phyloP scores from a whole-genome alignment of 108 stramenopile genomes.

The Schizochytrium sp. region DNA sequence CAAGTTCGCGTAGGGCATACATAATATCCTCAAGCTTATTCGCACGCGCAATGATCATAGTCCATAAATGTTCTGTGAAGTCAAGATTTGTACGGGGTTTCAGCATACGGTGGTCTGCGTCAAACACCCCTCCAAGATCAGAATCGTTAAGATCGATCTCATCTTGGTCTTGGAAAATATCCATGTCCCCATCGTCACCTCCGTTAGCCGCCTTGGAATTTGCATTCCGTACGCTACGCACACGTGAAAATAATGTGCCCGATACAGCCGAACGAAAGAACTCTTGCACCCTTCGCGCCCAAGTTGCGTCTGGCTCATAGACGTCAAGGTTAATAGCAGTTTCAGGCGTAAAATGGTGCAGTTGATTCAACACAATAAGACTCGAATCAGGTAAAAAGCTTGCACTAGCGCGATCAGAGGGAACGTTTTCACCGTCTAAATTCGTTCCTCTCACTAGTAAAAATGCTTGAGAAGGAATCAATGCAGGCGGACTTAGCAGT shows the following conservation, averaged over 20 bases:
- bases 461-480: not conserved
- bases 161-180: not conserved
- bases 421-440: not conserved
- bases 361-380: constrained; percentile 4
- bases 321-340: not conserved
- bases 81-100: constrained; percentile 16
- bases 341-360: not conserved
- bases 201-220: not conserved
- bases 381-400: not conserved
- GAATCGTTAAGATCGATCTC: not conserved
- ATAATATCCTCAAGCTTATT: not conserved
- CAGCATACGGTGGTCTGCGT: not conserved
- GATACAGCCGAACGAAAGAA: constrained; percentile 12
- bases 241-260: not conserved
- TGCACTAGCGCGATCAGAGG: not conserved
- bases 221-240: not conserved
- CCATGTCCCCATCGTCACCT: not conserved
- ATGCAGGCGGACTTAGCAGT: not conserved
- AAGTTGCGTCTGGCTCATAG: not conserved
- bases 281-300: not conserved
- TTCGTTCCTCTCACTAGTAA: not conserved
- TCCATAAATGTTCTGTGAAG: constrained; percentile 44
- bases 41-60: not conserved
- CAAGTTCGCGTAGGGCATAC: constrained; percentile 1
- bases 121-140: not conserved